Conservation (phyloP, 306 rosid species). For the Leucaena leucocephala region DNA sequence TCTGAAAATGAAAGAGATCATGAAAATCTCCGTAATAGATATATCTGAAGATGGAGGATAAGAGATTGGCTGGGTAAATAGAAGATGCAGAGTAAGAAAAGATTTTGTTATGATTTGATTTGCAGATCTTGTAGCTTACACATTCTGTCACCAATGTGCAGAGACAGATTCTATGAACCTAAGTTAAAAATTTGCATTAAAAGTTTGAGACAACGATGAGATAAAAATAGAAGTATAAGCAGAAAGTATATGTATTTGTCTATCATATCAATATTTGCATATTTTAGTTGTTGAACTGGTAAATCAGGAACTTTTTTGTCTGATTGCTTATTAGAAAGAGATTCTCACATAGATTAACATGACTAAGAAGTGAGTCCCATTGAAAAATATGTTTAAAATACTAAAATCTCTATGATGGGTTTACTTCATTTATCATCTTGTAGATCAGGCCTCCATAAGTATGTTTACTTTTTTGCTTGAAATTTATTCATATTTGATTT, state of each 20-base stretch:
- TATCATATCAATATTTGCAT: background rate
- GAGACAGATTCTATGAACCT: background rate
- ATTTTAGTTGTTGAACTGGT: background rate
- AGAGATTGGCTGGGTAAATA: background rate
- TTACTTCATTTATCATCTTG: background rate
- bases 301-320: background rate
- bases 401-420: background rate
- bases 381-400: background rate
- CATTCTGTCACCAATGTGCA: background rate
- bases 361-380: background rate
- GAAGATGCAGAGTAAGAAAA: background rate
- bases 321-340: constrained; percentile 7
- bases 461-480: background rate
- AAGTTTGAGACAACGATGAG: background rate
- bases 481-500: background rate
- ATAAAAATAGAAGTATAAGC: background rate
- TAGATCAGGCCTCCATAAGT: background rate
- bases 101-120: background rate
- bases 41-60: background rate
- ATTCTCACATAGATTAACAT: background rate
- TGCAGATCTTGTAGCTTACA: background rate
- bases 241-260: background rate
- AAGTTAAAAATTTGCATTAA: background rate
- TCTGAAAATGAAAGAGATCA: background rate
- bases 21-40: background rate